phyloP scores from a whole-genome alignment of 306 rosid genomes.

The Vachellia collinsii region DNA sequence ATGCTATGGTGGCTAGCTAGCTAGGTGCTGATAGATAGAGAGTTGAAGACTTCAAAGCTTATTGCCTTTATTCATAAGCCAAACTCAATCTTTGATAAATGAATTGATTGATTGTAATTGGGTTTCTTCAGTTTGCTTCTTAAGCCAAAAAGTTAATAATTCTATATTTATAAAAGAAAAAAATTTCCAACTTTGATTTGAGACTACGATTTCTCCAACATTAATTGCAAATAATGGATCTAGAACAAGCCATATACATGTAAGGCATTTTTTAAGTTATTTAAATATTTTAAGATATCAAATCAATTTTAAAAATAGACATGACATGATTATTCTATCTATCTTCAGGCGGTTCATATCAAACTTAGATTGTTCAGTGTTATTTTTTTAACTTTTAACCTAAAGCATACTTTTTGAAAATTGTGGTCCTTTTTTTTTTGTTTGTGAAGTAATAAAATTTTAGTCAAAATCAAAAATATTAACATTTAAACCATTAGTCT shows the following conservation, averaged over 20 bases:
- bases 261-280: not conserved
- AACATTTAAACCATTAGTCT: not conserved
- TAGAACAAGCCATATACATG: not conserved
- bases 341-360: not conserved
- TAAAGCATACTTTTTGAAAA: not conserved
- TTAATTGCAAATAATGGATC: no score
- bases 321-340: not conserved
- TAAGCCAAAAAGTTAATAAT: not conserved
- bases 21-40: not conserved
- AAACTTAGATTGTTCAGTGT: not conserved
- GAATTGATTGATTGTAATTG: constrained; percentile 5
- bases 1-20: not conserved
- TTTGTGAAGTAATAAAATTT: no score
- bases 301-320: not conserved
- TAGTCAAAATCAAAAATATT: not conserved
- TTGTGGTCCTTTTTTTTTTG: not conserved
- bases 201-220: not conserved
- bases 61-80: constrained; percentile 6
- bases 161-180: not conserved
- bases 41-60: constrained; percentile 11
- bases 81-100: constrained; percentile 17
- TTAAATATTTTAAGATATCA: not conserved
- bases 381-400: not conserved
- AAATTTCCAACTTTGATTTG: not conserved
- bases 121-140: constrained; percentile 12